These are phyloP conservation scores for Xylariomycetidae sp. DNA, from an alignment of 2,329 filamentous ascomycete species.

Conservation along the genomic window DNA sequence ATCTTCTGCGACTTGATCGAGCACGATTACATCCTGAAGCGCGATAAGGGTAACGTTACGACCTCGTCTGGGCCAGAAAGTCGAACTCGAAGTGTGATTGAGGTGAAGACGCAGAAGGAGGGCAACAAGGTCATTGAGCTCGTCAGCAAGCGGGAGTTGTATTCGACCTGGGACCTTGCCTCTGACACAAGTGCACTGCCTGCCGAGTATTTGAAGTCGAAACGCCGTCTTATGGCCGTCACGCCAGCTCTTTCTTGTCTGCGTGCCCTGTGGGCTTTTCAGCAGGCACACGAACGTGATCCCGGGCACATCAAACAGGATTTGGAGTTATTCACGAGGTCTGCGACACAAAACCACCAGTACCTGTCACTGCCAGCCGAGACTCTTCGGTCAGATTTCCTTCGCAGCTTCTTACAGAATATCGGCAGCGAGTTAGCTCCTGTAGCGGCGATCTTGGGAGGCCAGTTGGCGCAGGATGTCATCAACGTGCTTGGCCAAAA, in stretches of 20 bases:
- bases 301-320: conserved; percentile 54
- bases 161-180: conserved; percentile 81
- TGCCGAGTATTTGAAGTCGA: conserved; percentile 61
- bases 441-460: conserved; percentile 82
- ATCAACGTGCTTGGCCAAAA: conserved; percentile 90
- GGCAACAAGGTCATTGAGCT: conserved; percentile 70
- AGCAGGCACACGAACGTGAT: conserved; percentile 49
- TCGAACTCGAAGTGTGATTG: conserved; percentile 68
- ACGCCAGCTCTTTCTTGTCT: conserved; percentile 79
- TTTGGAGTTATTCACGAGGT: conserved; percentile 67
- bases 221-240: conserved; percentile 67
- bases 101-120: conserved; percentile 64
- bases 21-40: conserved; percentile 85
- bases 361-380: conserved; percentile 64
- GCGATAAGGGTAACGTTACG: conserved; percentile 70
- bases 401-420: conserved; percentile 82
- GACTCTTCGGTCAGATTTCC: conserved; percentile 62
- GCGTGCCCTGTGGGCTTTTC: conserved; percentile 85
- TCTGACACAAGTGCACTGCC: conserved; percentile 68
- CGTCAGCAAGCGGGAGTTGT: conserved; percentile 86
- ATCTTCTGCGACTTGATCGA: conserved; percentile 89
- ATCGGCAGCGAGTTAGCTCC: conserved; percentile 78
- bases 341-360: conserved; percentile 73
- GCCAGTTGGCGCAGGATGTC: conserved; percentile 87
- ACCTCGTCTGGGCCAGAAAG: conserved; percentile 61